Percentiles rank a stretch among this genome's conserved stretches.
These are phyloP conservation scores for Chlorella sp. DNA, from an alignment of 139 green algal species.

Conservation along the genomic window DNA sequence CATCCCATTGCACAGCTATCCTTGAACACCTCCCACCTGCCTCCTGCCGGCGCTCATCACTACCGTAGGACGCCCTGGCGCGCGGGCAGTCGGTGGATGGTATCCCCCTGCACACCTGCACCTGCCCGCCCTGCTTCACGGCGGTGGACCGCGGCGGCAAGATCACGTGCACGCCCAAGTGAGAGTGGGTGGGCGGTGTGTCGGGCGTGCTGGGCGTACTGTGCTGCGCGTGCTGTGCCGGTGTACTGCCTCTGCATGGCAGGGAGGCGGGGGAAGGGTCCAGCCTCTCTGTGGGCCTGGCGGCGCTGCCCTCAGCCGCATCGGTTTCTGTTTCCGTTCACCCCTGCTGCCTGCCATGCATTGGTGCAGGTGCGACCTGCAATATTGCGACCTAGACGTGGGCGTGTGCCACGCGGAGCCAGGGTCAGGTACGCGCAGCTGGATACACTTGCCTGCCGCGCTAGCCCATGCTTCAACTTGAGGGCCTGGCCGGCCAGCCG, in stretches of 20 bases:
- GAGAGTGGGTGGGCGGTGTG: too few species aligned
- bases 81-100: slow-evolving; percentile 12
- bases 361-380: slow-evolving; percentile 41
- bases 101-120: slow-evolving; percentile 51
- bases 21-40: background rate
- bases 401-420: slow-evolving; percentile 44
- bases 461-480: background rate
- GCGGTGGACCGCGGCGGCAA: slow-evolving; percentile 11
- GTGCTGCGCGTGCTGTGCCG: too few species aligned
- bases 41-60: too few species aligned
- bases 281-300: too few species aligned
- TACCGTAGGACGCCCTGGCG: slow-evolving; percentile 25
- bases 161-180: slow-evolving; percentile 60
- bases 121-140: slow-evolving; percentile 69
- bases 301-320: too few species aligned
- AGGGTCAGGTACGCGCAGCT: background rate
- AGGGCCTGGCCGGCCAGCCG: background rate
- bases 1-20: background rate
- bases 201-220: too few species aligned
- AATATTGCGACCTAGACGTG: slow-evolving; percentile 52
- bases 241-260: too few species aligned
- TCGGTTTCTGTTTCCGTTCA: too few species aligned
- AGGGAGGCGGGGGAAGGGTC: too few species aligned
- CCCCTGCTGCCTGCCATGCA: too few species aligned
- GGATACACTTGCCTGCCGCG: background rate